Percentiles rank a stretch among this genome's conserved stretches.
Evolutionary conservation across 1,139 yeast species (phyloP).

Genomic region (Yamadazyma sp.): DNA sequence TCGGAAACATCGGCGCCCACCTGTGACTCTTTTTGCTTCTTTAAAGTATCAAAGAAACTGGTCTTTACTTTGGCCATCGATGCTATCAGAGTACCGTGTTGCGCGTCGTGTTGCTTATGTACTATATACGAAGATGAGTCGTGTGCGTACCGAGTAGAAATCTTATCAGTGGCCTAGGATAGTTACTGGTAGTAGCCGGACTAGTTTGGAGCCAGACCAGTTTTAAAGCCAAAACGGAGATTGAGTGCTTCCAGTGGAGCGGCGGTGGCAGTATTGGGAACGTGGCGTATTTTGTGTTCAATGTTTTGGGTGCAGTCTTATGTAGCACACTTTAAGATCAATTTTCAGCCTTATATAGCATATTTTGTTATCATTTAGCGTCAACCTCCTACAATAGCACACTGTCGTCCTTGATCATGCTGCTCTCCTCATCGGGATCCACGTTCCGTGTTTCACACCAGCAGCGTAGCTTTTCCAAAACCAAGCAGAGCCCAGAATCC

Average conservation of each 20-base stretch:
- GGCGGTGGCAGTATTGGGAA: too few relatives aligned
- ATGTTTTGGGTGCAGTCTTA: too few relatives aligned
- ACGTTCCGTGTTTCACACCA: slow-evolving; percentile 32
- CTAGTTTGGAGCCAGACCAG: too few relatives aligned
- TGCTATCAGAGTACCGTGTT: background rate
- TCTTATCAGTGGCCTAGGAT: too few relatives aligned
- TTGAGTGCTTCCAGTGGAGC: too few relatives aligned
- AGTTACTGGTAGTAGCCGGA: too few relatives aligned
- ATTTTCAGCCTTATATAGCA: too few relatives aligned
- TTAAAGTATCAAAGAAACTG: slow-evolving; percentile 5
- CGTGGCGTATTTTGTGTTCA: too few relatives aligned
- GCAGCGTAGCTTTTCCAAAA: slow-evolving; percentile 22
- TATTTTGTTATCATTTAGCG: too few relatives aligned
- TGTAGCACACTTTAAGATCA: too few relatives aligned
- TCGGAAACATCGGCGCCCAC: background rate
- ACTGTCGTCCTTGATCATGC: slow-evolving; percentile 29
- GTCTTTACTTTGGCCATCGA: slow-evolving; percentile 3
- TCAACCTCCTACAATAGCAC: slow-evolving; percentile 23
- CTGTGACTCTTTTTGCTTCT: slow-evolving; percentile 1
- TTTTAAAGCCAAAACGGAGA: too few relatives aligned
- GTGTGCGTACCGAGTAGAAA: background rate
- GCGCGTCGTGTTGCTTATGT: background rate
- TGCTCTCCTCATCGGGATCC: slow-evolving; percentile 23
- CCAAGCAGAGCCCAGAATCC: slow-evolving; percentile 17
- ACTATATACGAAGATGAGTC: background rate